phyloP scores from a whole-genome alignment of 2,329 filamentous ascomycete genomes.

The Fusarium transvaalense region DNA sequence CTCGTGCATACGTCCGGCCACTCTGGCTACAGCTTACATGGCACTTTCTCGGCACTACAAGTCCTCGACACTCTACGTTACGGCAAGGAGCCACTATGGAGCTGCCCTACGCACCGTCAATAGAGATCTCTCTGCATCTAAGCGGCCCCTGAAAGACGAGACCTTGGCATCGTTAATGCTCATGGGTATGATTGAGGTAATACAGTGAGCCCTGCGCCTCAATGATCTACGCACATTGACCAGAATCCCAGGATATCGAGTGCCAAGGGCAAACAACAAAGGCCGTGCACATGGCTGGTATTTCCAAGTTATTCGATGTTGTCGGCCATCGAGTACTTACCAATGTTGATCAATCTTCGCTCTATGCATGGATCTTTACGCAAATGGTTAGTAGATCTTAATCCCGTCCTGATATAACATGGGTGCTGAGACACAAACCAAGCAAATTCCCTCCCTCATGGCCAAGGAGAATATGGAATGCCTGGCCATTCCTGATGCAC shows the following conservation, averaged over 20 bases:
- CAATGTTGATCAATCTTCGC: neutral
- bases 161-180: slow-evolving; percentile 33
- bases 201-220: neutral
- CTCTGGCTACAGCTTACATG: slow-evolving; percentile 29
- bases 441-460: slow-evolving; percentile 32
- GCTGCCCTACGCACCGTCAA: slow-evolving; percentile 28
- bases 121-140: slow-evolving; percentile 26
- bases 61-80: slow-evolving; percentile 32
- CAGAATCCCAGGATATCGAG: slow-evolving; percentile 29
- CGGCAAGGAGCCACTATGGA: slow-evolving; percentile 29
- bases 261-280: slow-evolving; percentile 34
- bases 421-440: slow-evolving; percentile 7
- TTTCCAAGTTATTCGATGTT: slow-evolving; percentile 31
- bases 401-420: neutral
- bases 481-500: slow-evolving; percentile 16
- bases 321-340: slow-evolving; percentile 23
- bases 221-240: slow-evolving; percentile 15
- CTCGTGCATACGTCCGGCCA: slow-evolving; percentile 33
- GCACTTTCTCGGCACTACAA: slow-evolving; percentile 36
- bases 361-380: slow-evolving; percentile 32
- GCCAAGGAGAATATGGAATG: slow-evolving; percentile 24
- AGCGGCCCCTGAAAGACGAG: slow-evolving; percentile 25
- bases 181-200: slow-evolving; percentile 36
- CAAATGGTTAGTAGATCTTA: slow-evolving; percentile 32
- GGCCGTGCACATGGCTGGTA: slow-evolving; percentile 33